A percentile compares a stretch with the other conserved stretches of the same genome.
These are phyloP conservation scores for Ogataea henricii DNA, from an alignment of 805 yeast genomes.

Conservation along the genomic window DNA sequence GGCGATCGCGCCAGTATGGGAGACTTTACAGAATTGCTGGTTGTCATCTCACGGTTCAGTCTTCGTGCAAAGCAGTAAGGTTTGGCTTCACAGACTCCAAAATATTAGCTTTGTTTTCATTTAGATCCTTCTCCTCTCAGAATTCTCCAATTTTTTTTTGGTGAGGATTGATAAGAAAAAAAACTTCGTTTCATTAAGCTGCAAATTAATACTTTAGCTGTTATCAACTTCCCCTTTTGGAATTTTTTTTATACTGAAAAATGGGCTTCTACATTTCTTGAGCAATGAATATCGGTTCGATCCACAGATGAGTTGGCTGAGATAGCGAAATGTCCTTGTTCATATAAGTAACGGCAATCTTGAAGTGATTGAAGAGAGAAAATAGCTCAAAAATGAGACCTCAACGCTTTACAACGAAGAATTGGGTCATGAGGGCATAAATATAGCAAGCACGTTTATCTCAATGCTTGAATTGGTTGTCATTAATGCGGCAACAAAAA, in stretches of 20 bases:
- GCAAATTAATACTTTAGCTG: neutral
- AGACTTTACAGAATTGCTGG: neutral
- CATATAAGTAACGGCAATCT: neutral
- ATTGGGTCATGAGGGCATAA: neutral
- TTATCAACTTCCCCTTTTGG: neutral
- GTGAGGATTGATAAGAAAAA: neutral
- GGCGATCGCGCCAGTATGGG: slow-evolving; percentile 21
- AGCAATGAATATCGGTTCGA: no score
- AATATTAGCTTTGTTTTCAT: neutral
- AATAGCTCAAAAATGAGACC: neutral
- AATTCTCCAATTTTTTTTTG: no score
- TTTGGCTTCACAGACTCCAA: no score
- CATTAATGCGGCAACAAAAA: neutral
- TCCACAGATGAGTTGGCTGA: no score
- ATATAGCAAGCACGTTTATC: neutral
- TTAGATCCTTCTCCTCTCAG: neutral
- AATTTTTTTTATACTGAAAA: neutral
- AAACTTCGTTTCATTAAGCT: neutral
- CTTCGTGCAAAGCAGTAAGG: neutral
- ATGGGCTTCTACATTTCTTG: no score
- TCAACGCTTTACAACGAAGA: neutral
- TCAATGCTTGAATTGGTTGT: neutral
- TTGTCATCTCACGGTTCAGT: neutral
- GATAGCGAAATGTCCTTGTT: neutral
- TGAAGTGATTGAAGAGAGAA: neutral